phyloP scores from a whole-genome alignment of 2,329 filamentous ascomycete genomes.

The Pestalotiopsis fici region DNA sequence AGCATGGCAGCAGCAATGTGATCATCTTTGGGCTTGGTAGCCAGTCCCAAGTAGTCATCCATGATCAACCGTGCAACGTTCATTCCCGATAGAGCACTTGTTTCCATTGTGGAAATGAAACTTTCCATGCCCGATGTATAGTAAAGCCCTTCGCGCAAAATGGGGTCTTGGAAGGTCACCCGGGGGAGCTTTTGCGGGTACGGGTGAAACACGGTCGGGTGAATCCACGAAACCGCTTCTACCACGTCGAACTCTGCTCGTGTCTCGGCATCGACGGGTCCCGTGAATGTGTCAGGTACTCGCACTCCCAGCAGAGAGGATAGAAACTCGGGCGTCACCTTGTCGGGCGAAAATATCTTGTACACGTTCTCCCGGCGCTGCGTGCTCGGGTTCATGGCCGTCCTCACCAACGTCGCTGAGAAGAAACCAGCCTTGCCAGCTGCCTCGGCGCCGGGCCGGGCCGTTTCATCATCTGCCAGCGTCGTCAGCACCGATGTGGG shows the following conservation, averaged over 20 bases:
- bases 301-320: conserved; percentile 50
- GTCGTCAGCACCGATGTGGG: conserved; percentile 85
- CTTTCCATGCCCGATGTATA: conserved; percentile 81
- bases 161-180: conserved; percentile 81
- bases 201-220: conserved; percentile 76
- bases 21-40: neutral
- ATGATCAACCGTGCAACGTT: conserved; percentile 75
- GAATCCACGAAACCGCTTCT: conserved; percentile 71
- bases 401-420: conserved; percentile 75
- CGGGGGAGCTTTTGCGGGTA: conserved; percentile 87
- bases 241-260: conserved; percentile 29
- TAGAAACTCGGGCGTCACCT: conserved; percentile 54
- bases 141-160: conserved; percentile 67
- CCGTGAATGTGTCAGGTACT: conserved; percentile 42
- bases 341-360: conserved; percentile 64
- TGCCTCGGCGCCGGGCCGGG: conserved; percentile 51
- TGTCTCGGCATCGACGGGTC: conserved; percentile 13
- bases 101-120: conserved; percentile 98
- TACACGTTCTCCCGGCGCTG: conserved; percentile 57
- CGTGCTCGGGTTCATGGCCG: conserved; percentile 61
- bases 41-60: conserved; percentile 49
- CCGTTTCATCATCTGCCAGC: conserved; percentile 60
- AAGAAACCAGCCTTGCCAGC: conserved; percentile 80
- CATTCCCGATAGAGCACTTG: conserved; percentile 86
- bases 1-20: neutral